Percentiles rank a stretch among this genome's conserved stretches.
Evolutionary conservation across 768 basidiomycete species (phyloP).

Genomic region (Porphyrellus cyaneotinctus): DNA sequence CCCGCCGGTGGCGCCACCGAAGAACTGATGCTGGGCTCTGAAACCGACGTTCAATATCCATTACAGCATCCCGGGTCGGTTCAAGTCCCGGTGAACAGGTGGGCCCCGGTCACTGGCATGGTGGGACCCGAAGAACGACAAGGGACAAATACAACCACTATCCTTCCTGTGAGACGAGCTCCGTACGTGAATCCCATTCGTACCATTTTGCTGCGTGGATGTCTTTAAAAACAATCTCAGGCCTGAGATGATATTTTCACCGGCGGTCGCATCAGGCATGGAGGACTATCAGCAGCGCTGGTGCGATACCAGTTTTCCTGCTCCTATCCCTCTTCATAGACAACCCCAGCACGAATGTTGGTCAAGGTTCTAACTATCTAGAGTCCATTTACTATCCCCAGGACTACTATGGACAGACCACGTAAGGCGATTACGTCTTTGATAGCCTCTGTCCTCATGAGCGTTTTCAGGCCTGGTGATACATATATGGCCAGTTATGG

Average conservation of each 20-base stretch:
- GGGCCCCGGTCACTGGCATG: neutral
- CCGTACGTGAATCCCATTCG: slow-evolving; percentile 11
- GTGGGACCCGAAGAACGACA: slow-evolving; percentile 6
- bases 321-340: neutral
- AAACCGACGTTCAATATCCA: neutral
- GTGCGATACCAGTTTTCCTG: slow-evolving; percentile 9
- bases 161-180: neutral
- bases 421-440: slow-evolving; percentile 11
- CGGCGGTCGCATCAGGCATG: neutral
- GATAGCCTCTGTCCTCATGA: slow-evolving; percentile 3
- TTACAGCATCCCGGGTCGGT: slow-evolving; percentile 6
- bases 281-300: slow-evolving; percentile 8
- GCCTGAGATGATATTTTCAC: neutral
- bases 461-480: neutral
- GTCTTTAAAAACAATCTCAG: slow-evolving; percentile 3
- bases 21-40: slow-evolving; percentile 5
- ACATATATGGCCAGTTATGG: slow-evolving; percentile 6
- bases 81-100: neutral
- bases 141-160: neutral
- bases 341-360: slow-evolving; percentile 7
- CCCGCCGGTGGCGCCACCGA: slow-evolving; percentile 5
- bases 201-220: neutral
- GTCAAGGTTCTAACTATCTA: neutral
- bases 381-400: slow-evolving; percentile 4
- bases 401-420: slow-evolving; percentile 5